These are phyloP conservation scores for Xanthoceras sorbifolium DNA, from an alignment of 345 rosid species.

Conservation along the genomic window DNA sequence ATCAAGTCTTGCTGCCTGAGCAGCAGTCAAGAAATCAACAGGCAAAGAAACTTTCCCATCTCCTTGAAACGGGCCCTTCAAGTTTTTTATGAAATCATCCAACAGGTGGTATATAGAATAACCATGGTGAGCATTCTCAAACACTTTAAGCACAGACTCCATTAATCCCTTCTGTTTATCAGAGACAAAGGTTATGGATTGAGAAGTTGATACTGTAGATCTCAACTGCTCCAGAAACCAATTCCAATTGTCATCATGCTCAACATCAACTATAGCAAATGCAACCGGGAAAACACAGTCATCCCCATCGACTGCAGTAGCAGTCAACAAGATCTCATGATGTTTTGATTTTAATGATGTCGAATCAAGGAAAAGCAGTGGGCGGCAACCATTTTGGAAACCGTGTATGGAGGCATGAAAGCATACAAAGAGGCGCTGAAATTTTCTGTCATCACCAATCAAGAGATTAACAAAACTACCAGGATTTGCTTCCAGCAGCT, in stretches of 20 bases:
- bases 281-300: slow-evolving; percentile 78
- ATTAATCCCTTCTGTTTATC: slow-evolving; percentile 71
- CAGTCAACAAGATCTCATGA: slow-evolving; percentile 76
- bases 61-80: slow-evolving; percentile 80
- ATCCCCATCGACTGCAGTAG: slow-evolving; percentile 84
- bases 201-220: slow-evolving; percentile 51
- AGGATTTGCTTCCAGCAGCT: slow-evolving; percentile 67
- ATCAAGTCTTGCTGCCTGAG: slow-evolving; percentile 64
- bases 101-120: slow-evolving; percentile 73
- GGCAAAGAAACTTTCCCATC: slow-evolving; percentile 78
- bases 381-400: slow-evolving; percentile 82
- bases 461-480: slow-evolving; percentile 62
- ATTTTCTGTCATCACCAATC: slow-evolving; percentile 57
- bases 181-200: slow-evolving; percentile 70
- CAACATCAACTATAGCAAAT: slow-evolving; percentile 73
- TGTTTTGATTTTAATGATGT: slow-evolving; percentile 68
- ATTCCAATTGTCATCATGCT: slow-evolving; percentile 72
- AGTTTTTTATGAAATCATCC: slow-evolving; percentile 68
- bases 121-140: slow-evolving; percentile 68
- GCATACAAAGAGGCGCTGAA: slow-evolving; percentile 73
- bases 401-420: slow-evolving; percentile 66
- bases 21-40: slow-evolving; percentile 67
- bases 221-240: slow-evolving; percentile 82
- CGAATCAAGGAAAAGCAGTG: slow-evolving; percentile 81
- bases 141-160: slow-evolving; percentile 60